Evolutionary conservation across 2,329 filamentous ascomycete species (phyloP).

Genomic region (Colletotrichum orbiculare): DNA sequence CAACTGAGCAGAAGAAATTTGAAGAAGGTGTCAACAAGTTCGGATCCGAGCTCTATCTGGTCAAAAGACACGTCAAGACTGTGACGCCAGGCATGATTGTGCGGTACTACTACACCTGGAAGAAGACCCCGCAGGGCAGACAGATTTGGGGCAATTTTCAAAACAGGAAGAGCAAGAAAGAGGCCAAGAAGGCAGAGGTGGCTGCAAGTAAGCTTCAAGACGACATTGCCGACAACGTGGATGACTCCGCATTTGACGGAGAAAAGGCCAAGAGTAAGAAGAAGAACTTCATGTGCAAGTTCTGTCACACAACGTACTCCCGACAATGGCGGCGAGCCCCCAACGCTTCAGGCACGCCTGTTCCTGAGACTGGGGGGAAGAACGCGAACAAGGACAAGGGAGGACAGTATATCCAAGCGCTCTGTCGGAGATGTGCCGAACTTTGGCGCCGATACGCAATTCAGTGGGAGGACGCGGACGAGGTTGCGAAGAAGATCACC

Average conservation of each 20-base stretch:
- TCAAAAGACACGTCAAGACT: conserved; percentile 87
- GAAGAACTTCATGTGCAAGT: conserved; percentile 91
- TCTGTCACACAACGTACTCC: conserved; percentile 83
- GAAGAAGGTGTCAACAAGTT: conserved; percentile 91
- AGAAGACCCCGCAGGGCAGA: conserved; percentile 87
- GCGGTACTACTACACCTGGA: conserved; percentile 97
- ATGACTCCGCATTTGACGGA: conserved; percentile 95
- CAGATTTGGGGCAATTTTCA: conserved; percentile 92
- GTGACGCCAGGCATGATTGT: conserved; percentile 84
- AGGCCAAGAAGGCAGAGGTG: conserved; percentile 78
- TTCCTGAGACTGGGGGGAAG: conserved; percentile 73
- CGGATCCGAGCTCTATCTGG: conserved; percentile 87
- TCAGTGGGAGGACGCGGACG: conserved; percentile 93
- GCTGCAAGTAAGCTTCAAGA: conserved; percentile 83
- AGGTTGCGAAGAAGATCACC: conserved; percentile 87
- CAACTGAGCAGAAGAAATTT: conserved; percentile 87
- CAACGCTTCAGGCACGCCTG: conserved; percentile 75
- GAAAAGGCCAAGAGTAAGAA: conserved; percentile 85
- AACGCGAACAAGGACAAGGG: conserved; percentile 82
- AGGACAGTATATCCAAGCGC: conserved; percentile 78
- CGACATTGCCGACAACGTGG: conserved; percentile 90
- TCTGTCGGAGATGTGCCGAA: conserved; percentile 91
- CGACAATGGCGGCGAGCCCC: conserved; percentile 94
- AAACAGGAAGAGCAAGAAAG: conserved; percentile 90
- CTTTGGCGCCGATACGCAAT: conserved; percentile 97